Conservation (phyloP, 2,329 filamentous ascomycete species). For the Alternaria panax region DNA sequence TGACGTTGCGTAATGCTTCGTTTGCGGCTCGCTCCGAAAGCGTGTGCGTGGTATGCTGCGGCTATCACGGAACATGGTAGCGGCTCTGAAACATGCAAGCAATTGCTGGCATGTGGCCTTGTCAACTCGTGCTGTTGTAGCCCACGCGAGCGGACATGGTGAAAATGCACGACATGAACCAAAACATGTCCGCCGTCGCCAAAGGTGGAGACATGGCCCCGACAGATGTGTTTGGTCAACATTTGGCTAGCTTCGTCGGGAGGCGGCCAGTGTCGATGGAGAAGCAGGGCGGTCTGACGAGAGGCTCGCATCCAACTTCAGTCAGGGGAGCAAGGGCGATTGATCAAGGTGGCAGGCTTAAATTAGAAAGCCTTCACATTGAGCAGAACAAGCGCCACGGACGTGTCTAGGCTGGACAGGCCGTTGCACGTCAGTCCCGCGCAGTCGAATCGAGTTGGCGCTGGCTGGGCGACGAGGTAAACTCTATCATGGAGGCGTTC, state of each 20-base stretch:
- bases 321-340: neutral
- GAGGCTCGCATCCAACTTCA: slow-evolving; percentile 1
- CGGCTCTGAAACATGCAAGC: neutral
- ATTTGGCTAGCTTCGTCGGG: neutral
- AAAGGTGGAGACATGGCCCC: neutral
- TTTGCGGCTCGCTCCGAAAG: slow-evolving; percentile 9
- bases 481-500: slow-evolving; percentile 2
- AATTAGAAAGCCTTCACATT: slow-evolving; percentile 7
- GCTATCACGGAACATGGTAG: slow-evolving; percentile 11
- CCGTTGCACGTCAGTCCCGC: neutral
- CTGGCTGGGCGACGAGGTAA: slow-evolving; percentile 6
- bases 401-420: neutral
- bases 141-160: neutral
- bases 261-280: neutral
- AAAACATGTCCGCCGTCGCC: neutral
- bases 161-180: slow-evolving; percentile 15
- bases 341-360: slow-evolving; percentile 6
- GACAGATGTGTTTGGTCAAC: neutral
- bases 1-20: slow-evolving; percentile 2
- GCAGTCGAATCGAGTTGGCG: neutral
- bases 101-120: slow-evolving; percentile 7
- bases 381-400: neutral
- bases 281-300: neutral
- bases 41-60: slow-evolving; percentile 7
- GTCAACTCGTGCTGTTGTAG: neutral